phyloP scores from a whole-genome alignment of 148 eudicot species.

The Vaccinium darrowii region DNA sequence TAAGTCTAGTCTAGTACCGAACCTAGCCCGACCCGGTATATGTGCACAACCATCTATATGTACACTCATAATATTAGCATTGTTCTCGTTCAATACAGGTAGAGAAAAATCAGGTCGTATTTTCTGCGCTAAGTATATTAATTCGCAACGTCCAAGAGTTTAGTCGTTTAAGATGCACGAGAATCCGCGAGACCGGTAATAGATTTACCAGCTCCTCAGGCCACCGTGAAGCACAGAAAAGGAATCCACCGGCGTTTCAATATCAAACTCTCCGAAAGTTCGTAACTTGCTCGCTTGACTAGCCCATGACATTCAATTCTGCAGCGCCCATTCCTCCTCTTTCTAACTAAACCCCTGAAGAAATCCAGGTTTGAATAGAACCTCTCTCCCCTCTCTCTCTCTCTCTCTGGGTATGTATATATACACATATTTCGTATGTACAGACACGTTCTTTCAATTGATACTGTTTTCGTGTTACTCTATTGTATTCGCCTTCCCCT shows the following conservation, averaged over 20 bases:
- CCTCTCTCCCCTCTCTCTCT: not conserved
- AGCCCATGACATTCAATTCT: not conserved
- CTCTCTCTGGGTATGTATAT: not conserved
- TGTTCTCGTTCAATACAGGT: too few species aligned
- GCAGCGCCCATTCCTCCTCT: not conserved
- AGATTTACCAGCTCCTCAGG: not conserved
- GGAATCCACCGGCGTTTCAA: not conserved
- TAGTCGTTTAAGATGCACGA: too few species aligned
- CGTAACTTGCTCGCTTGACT: not conserved
- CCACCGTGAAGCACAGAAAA: not conserved
- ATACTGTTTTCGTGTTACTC: not conserved
- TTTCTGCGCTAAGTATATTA: too few species aligned
- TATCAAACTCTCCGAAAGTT: not conserved
- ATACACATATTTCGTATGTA: not conserved
- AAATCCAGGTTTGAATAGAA: conserved; percentile 5
- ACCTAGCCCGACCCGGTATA: too few species aligned
- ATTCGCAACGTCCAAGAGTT: too few species aligned
- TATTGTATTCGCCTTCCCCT: not conserved
- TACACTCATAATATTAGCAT: too few species aligned
- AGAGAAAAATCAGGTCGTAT: too few species aligned
- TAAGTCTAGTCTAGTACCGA: too few species aligned
- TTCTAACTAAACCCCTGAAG: not conserved
- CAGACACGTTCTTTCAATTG: not conserved
- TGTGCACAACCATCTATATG: too few species aligned
- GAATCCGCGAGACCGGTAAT: not conserved